Evolutionary conservation across 192 early-diverging fungal genomes (phyloP).

Genomic region (Kickxella alabastrina): DNA sequence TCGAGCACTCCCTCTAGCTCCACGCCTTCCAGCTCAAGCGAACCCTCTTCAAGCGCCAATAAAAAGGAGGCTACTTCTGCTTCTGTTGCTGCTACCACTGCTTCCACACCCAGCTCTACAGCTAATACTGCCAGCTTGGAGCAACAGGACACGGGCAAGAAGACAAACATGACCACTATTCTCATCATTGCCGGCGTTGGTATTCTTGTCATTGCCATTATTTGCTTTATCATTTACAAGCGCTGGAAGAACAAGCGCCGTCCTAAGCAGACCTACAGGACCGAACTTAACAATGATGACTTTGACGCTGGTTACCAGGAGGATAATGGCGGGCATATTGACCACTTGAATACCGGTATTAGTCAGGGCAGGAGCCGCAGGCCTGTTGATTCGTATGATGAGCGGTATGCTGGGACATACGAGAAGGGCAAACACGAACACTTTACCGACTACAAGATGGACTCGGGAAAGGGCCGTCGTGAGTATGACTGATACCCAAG

Average conservation of each 20-base stretch:
- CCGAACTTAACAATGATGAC: constrained; percentile 10
- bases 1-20: too few relatives aligned
- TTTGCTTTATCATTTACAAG: constrained; percentile 21
- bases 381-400: too few relatives aligned
- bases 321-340: too few relatives aligned
- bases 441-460: too few relatives aligned
- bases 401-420: too few relatives aligned
- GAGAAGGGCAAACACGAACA: too few relatives aligned
- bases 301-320: too few relatives aligned
- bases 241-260: constrained; percentile 32
- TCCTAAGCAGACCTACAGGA: constrained; percentile 5
- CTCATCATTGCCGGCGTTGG: constrained; percentile 24
- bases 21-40: background rate
- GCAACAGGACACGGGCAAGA: constrained; percentile 5
- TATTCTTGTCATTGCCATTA: constrained; percentile 16
- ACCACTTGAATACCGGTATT: constrained; percentile 6
- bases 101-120: background rate
- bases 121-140: background rate
- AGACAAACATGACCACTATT: constrained; percentile 19
- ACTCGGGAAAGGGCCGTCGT: too few relatives aligned
- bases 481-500: too few relatives aligned
- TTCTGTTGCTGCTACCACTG: background rate
- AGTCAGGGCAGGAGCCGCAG: too few relatives aligned
- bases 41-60: background rate
- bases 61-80: background rate